Evolutionary conservation across 257 asterid species (phyloP).

Genomic region (Lycium ferocissimum): DNA sequence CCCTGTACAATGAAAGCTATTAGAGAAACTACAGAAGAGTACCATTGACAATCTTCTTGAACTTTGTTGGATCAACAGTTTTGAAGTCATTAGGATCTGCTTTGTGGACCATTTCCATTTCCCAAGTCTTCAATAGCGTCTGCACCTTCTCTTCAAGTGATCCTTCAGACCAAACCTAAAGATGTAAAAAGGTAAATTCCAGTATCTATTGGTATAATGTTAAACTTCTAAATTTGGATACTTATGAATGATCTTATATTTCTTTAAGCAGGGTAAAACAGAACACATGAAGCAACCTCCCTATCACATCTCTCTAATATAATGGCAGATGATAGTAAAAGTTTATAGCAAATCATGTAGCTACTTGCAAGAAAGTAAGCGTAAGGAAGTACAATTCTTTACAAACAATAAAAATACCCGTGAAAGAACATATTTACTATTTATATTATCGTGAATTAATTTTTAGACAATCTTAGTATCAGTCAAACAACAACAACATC

Average conservation of each 20-base stretch:
- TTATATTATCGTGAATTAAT: neutral
- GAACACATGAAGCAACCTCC: neutral
- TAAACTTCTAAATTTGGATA: neutral
- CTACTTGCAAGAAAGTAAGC: neutral
- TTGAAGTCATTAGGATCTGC: constrained; percentile 53
- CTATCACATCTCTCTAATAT: neutral
- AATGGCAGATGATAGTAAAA: neutral
- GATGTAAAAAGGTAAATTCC: neutral
- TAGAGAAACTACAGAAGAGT: neutral
- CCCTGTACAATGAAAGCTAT: neutral
- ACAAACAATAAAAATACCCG: neutral
- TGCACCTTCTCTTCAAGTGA: constrained; percentile 68
- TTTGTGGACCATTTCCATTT: constrained; percentile 71
- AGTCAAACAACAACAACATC: neutral
- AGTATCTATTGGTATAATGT: neutral
- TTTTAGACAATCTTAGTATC: neutral
- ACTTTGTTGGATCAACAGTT: constrained; percentile 50
- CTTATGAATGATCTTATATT: neutral
- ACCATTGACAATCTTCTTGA: constrained; percentile 37
- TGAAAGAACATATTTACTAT: neutral
- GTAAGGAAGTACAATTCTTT: neutral
- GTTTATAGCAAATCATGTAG: neutral
- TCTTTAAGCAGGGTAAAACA: neutral
- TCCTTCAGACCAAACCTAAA: constrained; percentile 63
- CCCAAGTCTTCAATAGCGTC: constrained; percentile 70